phyloP scores from a whole-genome alignment of 805 yeast species.

The Wickerhamomyces sydowiorum region DNA sequence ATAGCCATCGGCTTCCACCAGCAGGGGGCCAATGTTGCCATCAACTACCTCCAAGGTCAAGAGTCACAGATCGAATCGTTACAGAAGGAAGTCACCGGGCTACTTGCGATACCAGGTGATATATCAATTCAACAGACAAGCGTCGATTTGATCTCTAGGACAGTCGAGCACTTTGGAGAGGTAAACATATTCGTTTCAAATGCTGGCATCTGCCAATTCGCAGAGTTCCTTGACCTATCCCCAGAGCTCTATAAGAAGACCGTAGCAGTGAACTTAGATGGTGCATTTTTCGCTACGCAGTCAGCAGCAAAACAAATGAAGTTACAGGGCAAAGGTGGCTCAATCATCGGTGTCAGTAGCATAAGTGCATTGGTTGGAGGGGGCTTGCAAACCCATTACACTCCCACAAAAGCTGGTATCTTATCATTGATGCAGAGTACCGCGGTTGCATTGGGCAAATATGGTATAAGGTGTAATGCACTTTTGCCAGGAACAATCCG shows the following conservation, averaged over 20 bases:
- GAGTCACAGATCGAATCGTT: constrained; percentile 13
- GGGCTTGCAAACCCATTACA: constrained; percentile 37
- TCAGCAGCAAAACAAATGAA: constrained; percentile 42
- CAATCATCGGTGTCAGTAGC: constrained; percentile 37
- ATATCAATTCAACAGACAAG: constrained; percentile 35
- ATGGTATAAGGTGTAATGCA: constrained; percentile 40
- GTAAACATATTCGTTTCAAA: constrained; percentile 37
- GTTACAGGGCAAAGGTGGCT: constrained; percentile 40
- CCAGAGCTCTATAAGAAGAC: constrained; percentile 31
- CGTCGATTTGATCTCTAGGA: constrained; percentile 21
- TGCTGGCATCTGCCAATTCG: constrained; percentile 40
- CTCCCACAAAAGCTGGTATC: constrained; percentile 45
- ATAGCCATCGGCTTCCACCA: constrained; percentile 36
- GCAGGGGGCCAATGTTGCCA: constrained; percentile 37
- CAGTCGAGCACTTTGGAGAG: constrained; percentile 34
- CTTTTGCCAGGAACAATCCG: constrained; percentile 40
- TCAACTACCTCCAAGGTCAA: constrained; percentile 26
- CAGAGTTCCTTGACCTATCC: constrained; percentile 34
- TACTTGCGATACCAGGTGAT: constrained; percentile 38
- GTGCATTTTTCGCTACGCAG: constrained; percentile 39
- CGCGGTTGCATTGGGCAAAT: constrained; percentile 37
- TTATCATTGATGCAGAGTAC: constrained; percentile 37
- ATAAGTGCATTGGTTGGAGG: constrained; percentile 43
- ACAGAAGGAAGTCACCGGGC: constrained; percentile 12
- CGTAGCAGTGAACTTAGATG: constrained; percentile 35